Evolutionary conservation across 306 rosid genomes (phyloP).

Genomic region (Rubus idaeus): DNA sequence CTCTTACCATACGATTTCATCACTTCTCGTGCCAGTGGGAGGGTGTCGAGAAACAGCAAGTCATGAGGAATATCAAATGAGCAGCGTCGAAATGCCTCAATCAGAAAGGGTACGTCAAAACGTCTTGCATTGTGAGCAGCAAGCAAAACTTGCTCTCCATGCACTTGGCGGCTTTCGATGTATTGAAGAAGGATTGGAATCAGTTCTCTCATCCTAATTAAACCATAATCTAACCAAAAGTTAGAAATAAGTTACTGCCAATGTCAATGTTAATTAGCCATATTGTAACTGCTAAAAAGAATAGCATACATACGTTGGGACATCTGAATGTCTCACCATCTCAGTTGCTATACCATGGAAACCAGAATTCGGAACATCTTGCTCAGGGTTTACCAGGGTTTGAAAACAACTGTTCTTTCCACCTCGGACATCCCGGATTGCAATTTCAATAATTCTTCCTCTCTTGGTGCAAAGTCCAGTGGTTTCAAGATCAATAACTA

Average conservation of each 20-base stretch:
- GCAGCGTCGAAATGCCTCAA: background rate
- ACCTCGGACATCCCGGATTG: background rate
- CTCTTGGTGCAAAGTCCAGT: background rate
- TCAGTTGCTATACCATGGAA: background rate
- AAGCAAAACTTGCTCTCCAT: background rate
- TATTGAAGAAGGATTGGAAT: slow-evolving; percentile 1
- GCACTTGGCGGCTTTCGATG: background rate
- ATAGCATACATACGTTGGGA: background rate
- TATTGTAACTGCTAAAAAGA: too few species aligned
- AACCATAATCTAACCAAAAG: background rate
- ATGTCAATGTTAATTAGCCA: background rate
- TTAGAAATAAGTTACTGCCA: background rate
- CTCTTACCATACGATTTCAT: background rate
- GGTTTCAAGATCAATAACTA: slow-evolving; percentile 7
- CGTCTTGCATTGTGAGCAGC: slow-evolving; percentile 5
- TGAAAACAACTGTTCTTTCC: slow-evolving; percentile 16
- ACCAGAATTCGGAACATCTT: background rate
- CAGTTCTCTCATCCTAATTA: background rate
- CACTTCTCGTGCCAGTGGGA: background rate
- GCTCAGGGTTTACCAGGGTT: slow-evolving; percentile 13
- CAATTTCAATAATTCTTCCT: background rate
- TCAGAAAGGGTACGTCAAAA: background rate
- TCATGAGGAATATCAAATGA: slow-evolving; percentile 6
- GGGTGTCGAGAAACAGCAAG: slow-evolving; percentile 6
- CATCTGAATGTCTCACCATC: background rate